These are phyloP conservation scores for Phlebiopsis gigantea DNA, from an alignment of 768 basidiomycete genomes.

Conservation along the genomic window DNA sequence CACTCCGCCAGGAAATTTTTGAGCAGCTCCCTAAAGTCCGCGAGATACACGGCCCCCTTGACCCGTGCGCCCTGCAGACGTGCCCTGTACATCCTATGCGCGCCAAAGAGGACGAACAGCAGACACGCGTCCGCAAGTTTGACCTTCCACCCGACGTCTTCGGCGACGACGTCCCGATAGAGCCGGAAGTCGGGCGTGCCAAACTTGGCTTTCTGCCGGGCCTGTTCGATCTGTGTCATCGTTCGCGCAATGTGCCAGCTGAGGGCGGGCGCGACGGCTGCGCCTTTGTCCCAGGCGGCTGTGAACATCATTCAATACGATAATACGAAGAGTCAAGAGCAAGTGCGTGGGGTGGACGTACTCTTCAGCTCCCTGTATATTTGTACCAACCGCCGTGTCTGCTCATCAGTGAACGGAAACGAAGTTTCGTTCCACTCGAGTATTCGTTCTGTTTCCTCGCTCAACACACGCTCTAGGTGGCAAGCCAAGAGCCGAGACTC, in stretches of 20 bases:
- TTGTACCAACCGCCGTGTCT: conserved; percentile 14
- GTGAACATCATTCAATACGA: background rate
- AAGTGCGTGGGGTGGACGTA: background rate
- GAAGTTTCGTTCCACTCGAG: conserved; percentile 19
- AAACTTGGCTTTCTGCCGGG: conserved; percentile 12
- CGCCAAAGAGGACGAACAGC: conserved; percentile 16
- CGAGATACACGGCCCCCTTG: conserved; percentile 12
- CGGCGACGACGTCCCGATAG: conserved; percentile 2
- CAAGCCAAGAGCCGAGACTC: background rate
- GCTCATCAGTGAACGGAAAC: conserved; percentile 21
- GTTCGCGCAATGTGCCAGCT: conserved; percentile 19
- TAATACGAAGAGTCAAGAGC: background rate
- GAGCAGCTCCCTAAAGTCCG: conserved; percentile 19
- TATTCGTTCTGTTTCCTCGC: conserved; percentile 16
- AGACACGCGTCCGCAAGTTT: conserved; percentile 15
- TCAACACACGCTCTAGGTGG: too few relatives aligned
- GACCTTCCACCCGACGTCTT: conserved; percentile 8
- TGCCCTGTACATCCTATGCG: conserved; percentile 18
- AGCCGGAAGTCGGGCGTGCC: conserved; percentile 11
- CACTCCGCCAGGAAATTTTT: conserved; percentile 21
- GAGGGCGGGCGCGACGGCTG: conserved; percentile 15
- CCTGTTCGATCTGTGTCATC: conserved; percentile 15
- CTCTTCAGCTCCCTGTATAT: conserved; percentile 20
- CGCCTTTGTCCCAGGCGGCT: background rate
- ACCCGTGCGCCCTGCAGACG: conserved; percentile 17